Base-by-base conservation (phyloP, 2,329 filamentous ascomycete genomes). In the Aotearoamyces nothofagi region DNA sequence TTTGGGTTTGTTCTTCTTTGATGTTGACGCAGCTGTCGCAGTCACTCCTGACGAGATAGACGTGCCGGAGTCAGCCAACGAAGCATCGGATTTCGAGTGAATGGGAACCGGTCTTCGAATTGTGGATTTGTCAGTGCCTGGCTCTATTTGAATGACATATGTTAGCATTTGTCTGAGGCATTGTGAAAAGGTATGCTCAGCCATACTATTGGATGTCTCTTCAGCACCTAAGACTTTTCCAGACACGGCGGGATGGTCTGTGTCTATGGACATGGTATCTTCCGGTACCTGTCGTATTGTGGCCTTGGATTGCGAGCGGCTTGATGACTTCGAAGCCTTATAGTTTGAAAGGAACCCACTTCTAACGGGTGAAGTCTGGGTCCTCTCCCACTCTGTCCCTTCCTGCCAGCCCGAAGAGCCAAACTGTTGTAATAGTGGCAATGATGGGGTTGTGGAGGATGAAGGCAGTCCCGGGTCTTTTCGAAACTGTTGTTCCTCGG, bases 321-420 rank as follows among this genome's bases (percentile, higher is more conserved):
- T 56, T 5, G 57, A 56, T 15, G 58, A 60, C 34, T 58, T 62
- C 5, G 54, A 52, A 8, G 57, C 57, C 32, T 56, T 53, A 33
- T 60, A 54, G 37, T 63, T 63, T 24, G 55, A 51, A 38, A 63
- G 63, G 36, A 63, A 60, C 47, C 45, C 43, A 17, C 37, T 23
- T 17, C 22, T 32, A 11, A 17, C 15, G 8, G 29, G 30, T 11
- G 22, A 26, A 5, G 24, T 29, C 17, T 24, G 17, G 12, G 25
- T 13, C 15, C 27, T 14, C 10, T 22, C 27, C 13, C 27, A 22
- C 7, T 9, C 27, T 23, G 27, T 17, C 12, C 27, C 13, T 25
- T 25, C 23, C 13, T n/a, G 19, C n/a, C 19, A 8, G 19, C 19
- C 19, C n/a, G n/a, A n/a, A 20, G n/a, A 20, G 19, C 19, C 19